Percentiles rank a stretch among this genome's conserved stretches.
These are phyloP conservation scores for Suillus subalutaceus DNA, from an alignment of 768 basidiomycete genomes.

Conservation along the genomic window DNA sequence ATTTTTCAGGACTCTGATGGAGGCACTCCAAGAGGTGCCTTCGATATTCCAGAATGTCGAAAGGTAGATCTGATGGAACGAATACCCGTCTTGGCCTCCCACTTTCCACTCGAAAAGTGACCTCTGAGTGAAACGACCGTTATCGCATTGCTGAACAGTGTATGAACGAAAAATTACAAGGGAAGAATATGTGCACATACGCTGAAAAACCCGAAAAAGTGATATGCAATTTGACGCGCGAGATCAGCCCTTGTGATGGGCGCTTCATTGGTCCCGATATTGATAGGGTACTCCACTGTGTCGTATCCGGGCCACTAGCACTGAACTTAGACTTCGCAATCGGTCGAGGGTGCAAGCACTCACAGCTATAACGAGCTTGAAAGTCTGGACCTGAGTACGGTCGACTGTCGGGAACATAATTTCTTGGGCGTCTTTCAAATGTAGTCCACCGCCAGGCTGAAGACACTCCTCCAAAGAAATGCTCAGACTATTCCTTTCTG, in stretches of 20 bases:
- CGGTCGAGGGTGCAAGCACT: background rate
- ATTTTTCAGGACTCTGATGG: constrained; percentile 11
- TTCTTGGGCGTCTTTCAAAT: constrained; percentile 11
- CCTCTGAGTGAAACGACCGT: background rate
- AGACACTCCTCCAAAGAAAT: constrained; percentile 7
- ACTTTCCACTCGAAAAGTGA: constrained; percentile 11
- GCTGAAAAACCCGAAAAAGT: constrained; percentile 13
- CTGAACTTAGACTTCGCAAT: background rate
- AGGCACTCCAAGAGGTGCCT: constrained; percentile 12
- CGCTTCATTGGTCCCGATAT: background rate
- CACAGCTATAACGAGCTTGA: constrained; percentile 10
- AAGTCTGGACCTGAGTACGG: background rate
- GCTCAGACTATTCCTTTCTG: constrained; percentile 5
- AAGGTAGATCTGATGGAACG: constrained; percentile 13
- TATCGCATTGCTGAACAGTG: constrained; percentile 7
- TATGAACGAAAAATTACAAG: background rate
- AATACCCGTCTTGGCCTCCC: constrained; percentile 4
- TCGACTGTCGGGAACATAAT: constrained; percentile 7
- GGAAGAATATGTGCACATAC: constrained; percentile 5
- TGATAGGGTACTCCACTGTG: constrained; percentile 5
- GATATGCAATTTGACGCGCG: constrained; percentile 11
- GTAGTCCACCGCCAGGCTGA: background rate
- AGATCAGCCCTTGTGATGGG: constrained; percentile 11
- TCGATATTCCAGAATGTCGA: constrained; percentile 15
- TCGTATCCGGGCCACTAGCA: constrained; percentile 17